Percentiles rank a stretch among this genome's conserved stretches.
phyloP scores from a whole-genome alignment of 345 rosid species.

The Arabidopsis arenosa region DNA sequence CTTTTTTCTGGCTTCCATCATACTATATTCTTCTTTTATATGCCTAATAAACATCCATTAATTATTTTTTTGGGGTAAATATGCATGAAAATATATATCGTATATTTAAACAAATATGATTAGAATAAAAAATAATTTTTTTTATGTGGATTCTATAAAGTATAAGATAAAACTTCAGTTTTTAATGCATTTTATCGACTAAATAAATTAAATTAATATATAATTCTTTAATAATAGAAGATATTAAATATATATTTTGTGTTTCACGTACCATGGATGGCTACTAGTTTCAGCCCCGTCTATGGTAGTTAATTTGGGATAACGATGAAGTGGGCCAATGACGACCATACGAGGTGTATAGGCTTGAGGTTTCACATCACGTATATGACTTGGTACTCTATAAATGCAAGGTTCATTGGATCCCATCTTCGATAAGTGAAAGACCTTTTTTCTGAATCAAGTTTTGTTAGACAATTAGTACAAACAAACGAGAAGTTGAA shows the following conservation, averaged over 20 bases:
- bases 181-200: no score
- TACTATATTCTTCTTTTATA: neutral
- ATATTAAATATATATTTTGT: no score
- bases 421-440: neutral
- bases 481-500: neutral
- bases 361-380: slow-evolving; percentile 25
- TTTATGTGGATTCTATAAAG: no score
- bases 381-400: neutral
- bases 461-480: neutral
- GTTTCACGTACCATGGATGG: neutral
- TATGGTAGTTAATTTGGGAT: neutral
- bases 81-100: no score
- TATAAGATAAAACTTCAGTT: no score
- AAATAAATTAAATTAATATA: no score
- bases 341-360: slow-evolving; percentile 22
- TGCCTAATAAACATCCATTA: neutral
- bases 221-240: no score
- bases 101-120: no score
- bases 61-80: no score
- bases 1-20: neutral
- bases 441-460: neutral
- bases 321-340: slow-evolving; percentile 23
- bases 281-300: neutral
- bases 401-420: neutral
- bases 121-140: no score